phyloP scores from a whole-genome alignment of 2,329 filamentous ascomycete species.

The Cephalotrichum gorgonifer region DNA sequence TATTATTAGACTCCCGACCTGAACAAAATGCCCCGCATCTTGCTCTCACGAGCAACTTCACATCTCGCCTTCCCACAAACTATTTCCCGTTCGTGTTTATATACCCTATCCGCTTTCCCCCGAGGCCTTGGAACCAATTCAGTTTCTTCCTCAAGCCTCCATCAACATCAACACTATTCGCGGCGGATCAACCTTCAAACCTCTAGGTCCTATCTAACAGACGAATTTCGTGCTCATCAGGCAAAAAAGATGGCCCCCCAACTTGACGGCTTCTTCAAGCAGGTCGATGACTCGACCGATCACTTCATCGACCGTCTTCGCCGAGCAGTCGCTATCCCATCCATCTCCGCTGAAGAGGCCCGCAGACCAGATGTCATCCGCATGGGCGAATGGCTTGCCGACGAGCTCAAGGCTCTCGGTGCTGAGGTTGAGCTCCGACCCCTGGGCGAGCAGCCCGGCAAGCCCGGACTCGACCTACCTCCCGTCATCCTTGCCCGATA shows the following conservation, averaged over 20 bases:
- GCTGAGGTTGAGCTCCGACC: slow-evolving; percentile 78
- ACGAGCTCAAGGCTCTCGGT: slow-evolving; percentile 73
- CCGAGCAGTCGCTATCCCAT: slow-evolving; percentile 91
- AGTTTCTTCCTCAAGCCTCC: background rate
- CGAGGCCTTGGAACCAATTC: background rate
- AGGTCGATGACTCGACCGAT: slow-evolving; percentile 72
- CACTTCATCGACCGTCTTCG: slow-evolving; percentile 83
- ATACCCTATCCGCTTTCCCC: slow-evolving; percentile 5
- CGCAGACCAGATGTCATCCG: slow-evolving; percentile 85
- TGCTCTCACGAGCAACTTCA: slow-evolving; percentile 1
- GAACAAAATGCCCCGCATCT: slow-evolving; percentile 6
- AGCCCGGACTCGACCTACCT: slow-evolving; percentile 82
- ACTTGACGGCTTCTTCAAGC: slow-evolving; percentile 84
- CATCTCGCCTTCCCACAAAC: slow-evolving; percentile 4
- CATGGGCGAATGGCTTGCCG: slow-evolving; percentile 88
- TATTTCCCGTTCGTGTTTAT: slow-evolving; percentile 5
- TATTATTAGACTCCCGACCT: too few species aligned
- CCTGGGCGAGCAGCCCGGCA: slow-evolving; percentile 84
- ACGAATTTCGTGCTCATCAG: slow-evolving; percentile 46
- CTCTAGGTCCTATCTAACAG: slow-evolving; percentile 36
- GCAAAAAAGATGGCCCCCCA: slow-evolving; percentile 76
- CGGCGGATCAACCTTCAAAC: slow-evolving; percentile 5
- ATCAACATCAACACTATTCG: slow-evolving; percentile 3
- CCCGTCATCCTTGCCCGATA: slow-evolving; percentile 89
- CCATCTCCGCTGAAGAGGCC: slow-evolving; percentile 83